Base-by-base conservation (phyloP, 2,329 filamentous ascomycete genomes). In the Chaetothyriales sp. region DNA sequence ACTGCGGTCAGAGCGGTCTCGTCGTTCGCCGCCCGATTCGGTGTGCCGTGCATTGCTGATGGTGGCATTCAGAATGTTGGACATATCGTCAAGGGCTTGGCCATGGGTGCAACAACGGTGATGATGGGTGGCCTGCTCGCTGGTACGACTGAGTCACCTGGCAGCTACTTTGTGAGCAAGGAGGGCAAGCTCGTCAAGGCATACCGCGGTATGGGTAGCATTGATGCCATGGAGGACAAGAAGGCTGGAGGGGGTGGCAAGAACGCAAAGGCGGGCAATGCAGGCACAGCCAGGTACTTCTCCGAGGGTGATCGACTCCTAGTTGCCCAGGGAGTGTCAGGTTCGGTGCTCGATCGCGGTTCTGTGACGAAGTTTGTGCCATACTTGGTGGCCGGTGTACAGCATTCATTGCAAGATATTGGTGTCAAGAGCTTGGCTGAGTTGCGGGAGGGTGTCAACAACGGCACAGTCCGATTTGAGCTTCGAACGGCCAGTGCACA, bases 121-220 rank as follows among this genome's bases (percentile, higher is more conserved):
- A 98, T 98, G 92, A 98, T 98, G 92, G 92, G 92, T 63, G 93
- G 92, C 72, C 81, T 98, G 49, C 79, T 98, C 58, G 92, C 92
- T 48, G 92, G 93, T 66, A 96, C 92, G 57, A 95, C 90, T 43
- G 92, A 98, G 73, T 96, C 90, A 39, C 92, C 92, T 36, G 93
- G 92, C 58, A 89, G 90, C 59, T 96, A 93, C 60, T 96, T 94
- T 65, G 87, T 98, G 61, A 94, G 86, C 64, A 84, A 86, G 54
- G 90, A 96, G 71, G 92, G 92, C 58, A 93, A 96, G 77, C 82
- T 98, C 50, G 90, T 98, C 70, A 98, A 98, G 78, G 89, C 92
- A 43, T 98, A 98, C 77, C 86, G 92, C 70, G 92, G 92, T 54
- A 98, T 98, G 92, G 92, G 92, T 60, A 89, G 83, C 70, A 98